phyloP scores from a whole-genome alignment of 1,284 basidiomycete species.

The Kalmanozyma brasiliensis region DNA sequence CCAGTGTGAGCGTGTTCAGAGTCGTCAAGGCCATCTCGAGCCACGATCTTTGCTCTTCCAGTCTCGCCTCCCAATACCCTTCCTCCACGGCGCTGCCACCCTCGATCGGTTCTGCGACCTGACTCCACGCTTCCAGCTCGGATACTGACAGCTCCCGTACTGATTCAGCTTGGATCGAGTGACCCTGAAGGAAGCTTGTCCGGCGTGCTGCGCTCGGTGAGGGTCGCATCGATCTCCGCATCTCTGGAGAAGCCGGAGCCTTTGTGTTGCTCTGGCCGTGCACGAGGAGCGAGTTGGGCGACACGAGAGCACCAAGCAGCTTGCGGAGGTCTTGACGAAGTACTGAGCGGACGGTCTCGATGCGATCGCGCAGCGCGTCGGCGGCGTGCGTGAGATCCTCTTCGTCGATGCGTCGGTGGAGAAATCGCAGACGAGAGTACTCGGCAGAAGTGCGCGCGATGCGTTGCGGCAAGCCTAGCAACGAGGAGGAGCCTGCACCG shows the following conservation, averaged over 20 bases:
- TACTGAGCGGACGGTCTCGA: constrained; percentile 81
- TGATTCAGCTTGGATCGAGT: constrained; percentile 1
- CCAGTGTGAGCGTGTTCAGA: constrained; percentile 19
- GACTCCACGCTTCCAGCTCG: constrained; percentile 43
- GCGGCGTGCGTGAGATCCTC: constrained; percentile 79
- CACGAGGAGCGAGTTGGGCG: constrained; percentile 35
- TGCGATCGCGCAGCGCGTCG: constrained; percentile 81
- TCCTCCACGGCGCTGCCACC: constrained; percentile 72
- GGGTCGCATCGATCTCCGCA: constrained; percentile 11
- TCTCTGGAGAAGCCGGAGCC: constrained; percentile 23
- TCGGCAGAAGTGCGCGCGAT: constrained; percentile 85
- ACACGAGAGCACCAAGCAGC: constrained; percentile 75
- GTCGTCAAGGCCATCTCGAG: constrained; percentile 40
- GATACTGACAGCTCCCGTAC: constrained; percentile 4
- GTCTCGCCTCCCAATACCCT: constrained; percentile 37
- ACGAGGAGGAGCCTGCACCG: constrained; percentile 5
- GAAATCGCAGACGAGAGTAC: constrained; percentile 91
- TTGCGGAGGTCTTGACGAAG: constrained; percentile 84
- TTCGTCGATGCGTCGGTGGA: constrained; percentile 80
- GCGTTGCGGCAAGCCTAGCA: constrained; percentile 74
- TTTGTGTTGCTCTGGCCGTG: constrained; percentile 12
- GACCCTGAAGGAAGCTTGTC: constrained; percentile 22
- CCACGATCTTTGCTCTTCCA: constrained; percentile 45
- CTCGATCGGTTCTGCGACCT: constrained; percentile 77
- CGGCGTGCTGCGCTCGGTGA: constrained; percentile 8